Evolutionary conservation across 2,329 filamentous ascomycete genomes (phyloP), one percentile per base, ranked within the genome.

Genomic region (Colletotrichum somersetense): DNA sequence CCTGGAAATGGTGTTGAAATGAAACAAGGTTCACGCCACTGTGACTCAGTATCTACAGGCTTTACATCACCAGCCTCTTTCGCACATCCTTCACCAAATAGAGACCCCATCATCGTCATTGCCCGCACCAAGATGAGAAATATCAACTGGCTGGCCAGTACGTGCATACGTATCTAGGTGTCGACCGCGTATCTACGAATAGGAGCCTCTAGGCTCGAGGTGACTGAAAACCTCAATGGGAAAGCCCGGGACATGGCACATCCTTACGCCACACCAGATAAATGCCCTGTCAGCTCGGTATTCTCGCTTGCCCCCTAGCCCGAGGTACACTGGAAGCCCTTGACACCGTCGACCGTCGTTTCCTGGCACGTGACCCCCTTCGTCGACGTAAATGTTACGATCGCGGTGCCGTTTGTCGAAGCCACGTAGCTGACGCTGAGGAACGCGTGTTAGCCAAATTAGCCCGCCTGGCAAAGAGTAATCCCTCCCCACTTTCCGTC

Each of bases 271-370:
- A 8, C 26, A 26, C 35, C 35, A 35, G 12, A 58, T 16, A 18
- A 14, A 58, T 58, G 12, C 53, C 6, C 20, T n/a, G 12, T 1
- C 12, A 16, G 35, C 7, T 26, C 12, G 4, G 5, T 23, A 20
- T 35, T 4, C n/a, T 18, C 10, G 20, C 33, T 38, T 20, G 11
- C 33, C 16, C 33, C 55, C 35, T 38, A 65, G 12, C 20, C 14
- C 6, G 66, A 64, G 30, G 66, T 72, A 44, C 70, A 72, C 66
- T 56, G 58, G 48, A 70, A 66, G 38, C 70, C 70, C 61, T 64
- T 70, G 23, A 72, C 38, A 11, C 70, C 70, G 35, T 72, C 23
- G 16, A 70, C 70, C 2, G 66, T 70, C 38, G 66, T 65, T 48
- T 72, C 59, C 55, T 72, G 55, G n/a, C 70, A 72, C 61, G 53